Base-by-base conservation (phyloP, 1,284 basidiomycete genomes). In the Tilletia caries region DNA sequence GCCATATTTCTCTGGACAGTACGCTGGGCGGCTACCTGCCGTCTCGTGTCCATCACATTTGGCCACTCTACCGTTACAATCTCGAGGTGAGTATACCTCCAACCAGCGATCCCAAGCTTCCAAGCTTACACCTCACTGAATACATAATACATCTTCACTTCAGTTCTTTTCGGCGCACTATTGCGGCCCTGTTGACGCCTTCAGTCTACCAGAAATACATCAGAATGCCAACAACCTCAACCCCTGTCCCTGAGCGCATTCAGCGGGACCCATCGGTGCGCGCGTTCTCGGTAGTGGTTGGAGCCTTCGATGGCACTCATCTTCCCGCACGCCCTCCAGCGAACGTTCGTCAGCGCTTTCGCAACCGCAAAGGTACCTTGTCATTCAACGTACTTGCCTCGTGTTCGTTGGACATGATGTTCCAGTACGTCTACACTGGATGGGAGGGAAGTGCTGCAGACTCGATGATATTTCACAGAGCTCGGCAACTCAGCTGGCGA, bases 221-320 rank as follows among this genome's bases (percentile, higher is more conserved):
- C 52, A 41, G 13, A 13, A 41, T 41, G 37, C 37, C 37, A 5
- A 27, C 52, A 3, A 27, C 4, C 4, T 3, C 3, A 13, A 2
- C 4, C 13, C n/a, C n/a, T 13, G 52, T 54, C n/a, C 52, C 52
- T 2, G 10, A 12, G 5, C 15, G 52, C 15, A 54, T 54, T 29
- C 12, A 13, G 25, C 23, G 29, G 12, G 83, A 85, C 67, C 75
- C 79, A 0, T 83, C 84, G 50, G 84, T 67, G 66, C 85, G 84
- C 15, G 86, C 79, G 66, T 85, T 86, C 70, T 68, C 75, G 27
- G 71, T 80, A 72, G 81, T 78, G 8, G 54, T 86, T 64, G 84
- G 84, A 32, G 85, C 85, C 27, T 77, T 86, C 34, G 85, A 86
- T 79, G 84, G 85, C 0, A 85, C 79, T n/a, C 84, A 86, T 65